Evolutionary conservation across 202 grass and related monocot genomes (phyloP), one percentile per base, ranked within the genome.

Genomic region (Eragrostis tef): DNA sequence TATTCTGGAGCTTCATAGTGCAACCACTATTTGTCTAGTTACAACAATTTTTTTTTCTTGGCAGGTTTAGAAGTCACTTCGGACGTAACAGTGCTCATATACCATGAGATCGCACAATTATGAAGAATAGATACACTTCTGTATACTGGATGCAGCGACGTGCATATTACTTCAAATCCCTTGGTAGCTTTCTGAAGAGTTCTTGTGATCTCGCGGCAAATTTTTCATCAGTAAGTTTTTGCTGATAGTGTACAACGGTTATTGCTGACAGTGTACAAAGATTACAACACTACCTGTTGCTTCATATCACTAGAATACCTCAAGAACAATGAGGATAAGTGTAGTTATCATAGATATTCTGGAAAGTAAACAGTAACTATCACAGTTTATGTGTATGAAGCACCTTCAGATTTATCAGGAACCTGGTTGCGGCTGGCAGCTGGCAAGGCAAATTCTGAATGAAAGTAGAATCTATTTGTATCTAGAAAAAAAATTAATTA

Each of bases 51-150:
- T 11, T 15, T 43, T 44, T 8, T 6, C 6, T 42, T 62, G 45
- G 41, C 21, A 64, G 69, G 67, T n/a, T 79, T 56, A 21, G 44
- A 75, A 59, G 48, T 13, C 62, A 62, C 19, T 44, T 21, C 10
- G 6, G 15, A 19, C 12, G 12, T 41, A 50, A 9, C 39, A 81
- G 43, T 44, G 10, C 15, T 44, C 14, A 4, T 14, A 29, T 74
- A 36, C 6, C 11, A 15, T 67, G 42, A 67, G 2, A 25, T 14
- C 9, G 21, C 60, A 52, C 19, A 9, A 53, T 53, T 79, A 65
- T 7, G 6, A 24, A 39, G 34, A 20, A 50, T 11, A 15, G 17
- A 25, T 16, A 34, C 68, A 36, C 7, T 58, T 58, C 4, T 60
- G 64, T 3, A 36, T 69, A 39, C 22, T 77, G 56, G 2, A 25